A percentile compares a stretch with the other conserved stretches of the same genome.
These are phyloP conservation scores for Saccharomycodes ludwigii DNA, from an alignment of 805 yeast species.

Conservation along the genomic window DNA sequence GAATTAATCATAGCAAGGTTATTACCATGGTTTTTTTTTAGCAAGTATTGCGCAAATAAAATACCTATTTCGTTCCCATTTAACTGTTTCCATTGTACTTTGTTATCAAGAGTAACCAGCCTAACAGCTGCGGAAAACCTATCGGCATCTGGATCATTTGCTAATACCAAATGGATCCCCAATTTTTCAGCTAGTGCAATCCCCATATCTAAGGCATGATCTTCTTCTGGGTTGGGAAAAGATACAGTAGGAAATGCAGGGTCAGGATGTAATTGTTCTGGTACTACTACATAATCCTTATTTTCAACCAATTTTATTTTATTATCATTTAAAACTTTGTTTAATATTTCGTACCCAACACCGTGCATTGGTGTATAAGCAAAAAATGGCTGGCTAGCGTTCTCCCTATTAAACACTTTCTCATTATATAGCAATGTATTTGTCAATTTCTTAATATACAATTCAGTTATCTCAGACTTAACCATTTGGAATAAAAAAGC, in stretches of 20 bases:
- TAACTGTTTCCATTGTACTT: constrained; percentile 56
- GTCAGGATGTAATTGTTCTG: constrained; percentile 62
- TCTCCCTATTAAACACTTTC: neutral
- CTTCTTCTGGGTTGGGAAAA: constrained; percentile 94
- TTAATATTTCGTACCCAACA: constrained; percentile 62
- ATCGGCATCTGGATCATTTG: constrained; percentile 97
- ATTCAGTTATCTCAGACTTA: constrained; percentile 29
- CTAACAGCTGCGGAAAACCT: constrained; percentile 74
- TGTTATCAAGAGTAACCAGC: constrained; percentile 10
- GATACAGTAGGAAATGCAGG: constrained; percentile 76
- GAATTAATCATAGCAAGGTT: constrained; percentile 51
- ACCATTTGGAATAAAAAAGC: constrained; percentile 18
- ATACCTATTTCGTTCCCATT: constrained; percentile 89
- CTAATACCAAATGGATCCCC: constrained; percentile 48
- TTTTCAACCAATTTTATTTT: constrained; percentile 28
- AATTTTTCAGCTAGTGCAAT: constrained; percentile 37
- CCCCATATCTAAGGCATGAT: constrained; percentile 76
- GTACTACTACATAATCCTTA: constrained; percentile 30
- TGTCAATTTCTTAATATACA: constrained; percentile 28
- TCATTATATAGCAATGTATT: constrained; percentile 22
- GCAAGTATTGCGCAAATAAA: constrained; percentile 58
- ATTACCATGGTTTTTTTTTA: constrained; percentile 23
- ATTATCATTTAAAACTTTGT: constrained; percentile 15
- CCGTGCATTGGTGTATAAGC: constrained; percentile 96
- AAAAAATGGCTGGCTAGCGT: constrained; percentile 26